A percentile compares a stretch with the other conserved stretches of the same genome.
Conservation (phyloP, 1,139 yeast genomes). For the Scheffersomyces titani region DNA sequence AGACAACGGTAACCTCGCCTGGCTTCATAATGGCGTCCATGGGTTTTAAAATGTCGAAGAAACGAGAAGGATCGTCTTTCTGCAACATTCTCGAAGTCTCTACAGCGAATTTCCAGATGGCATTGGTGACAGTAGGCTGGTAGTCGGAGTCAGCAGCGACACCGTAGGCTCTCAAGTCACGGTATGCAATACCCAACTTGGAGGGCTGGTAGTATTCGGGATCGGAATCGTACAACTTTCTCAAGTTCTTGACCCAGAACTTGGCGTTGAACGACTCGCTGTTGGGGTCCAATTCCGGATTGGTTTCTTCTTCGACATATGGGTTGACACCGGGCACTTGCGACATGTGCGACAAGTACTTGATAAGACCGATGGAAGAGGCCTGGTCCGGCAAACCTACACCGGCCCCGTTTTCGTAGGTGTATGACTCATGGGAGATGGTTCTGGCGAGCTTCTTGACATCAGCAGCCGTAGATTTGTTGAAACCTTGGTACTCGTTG, state of each 20-base stretch:
- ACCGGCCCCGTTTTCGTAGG: conserved; percentile 4
- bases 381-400: conserved; percentile 7
- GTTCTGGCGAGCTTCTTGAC: conserved; percentile 65
- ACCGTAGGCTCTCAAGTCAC: conserved; percentile 70
- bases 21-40: conserved; percentile 70
- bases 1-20: conserved; percentile 74
- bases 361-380: conserved; percentile 18
- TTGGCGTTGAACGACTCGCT: conserved; percentile 60
- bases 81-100: conserved; percentile 18
- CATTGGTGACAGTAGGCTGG: conserved; percentile 69
- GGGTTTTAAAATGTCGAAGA: conserved; percentile 60
- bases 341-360: conserved; percentile 50
- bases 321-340: conserved; percentile 53
- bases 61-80: conserved; percentile 21
- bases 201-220: conserved; percentile 67
- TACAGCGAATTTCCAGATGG: conserved; percentile 24
- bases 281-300: conserved; percentile 29
- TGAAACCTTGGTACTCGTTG: conserved; percentile 42
- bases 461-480: conserved; percentile 23
- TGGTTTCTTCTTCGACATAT: conserved; percentile 14
- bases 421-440: conserved; percentile 32
- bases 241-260: conserved; percentile 74
- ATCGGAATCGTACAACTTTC: conserved; percentile 54
- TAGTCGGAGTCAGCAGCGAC: conserved; percentile 77
- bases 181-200: conserved; percentile 68